Evolutionary conservation across 805 yeast genomes (phyloP).

Genomic region (Zygosaccharomyces kombuchaensis): DNA sequence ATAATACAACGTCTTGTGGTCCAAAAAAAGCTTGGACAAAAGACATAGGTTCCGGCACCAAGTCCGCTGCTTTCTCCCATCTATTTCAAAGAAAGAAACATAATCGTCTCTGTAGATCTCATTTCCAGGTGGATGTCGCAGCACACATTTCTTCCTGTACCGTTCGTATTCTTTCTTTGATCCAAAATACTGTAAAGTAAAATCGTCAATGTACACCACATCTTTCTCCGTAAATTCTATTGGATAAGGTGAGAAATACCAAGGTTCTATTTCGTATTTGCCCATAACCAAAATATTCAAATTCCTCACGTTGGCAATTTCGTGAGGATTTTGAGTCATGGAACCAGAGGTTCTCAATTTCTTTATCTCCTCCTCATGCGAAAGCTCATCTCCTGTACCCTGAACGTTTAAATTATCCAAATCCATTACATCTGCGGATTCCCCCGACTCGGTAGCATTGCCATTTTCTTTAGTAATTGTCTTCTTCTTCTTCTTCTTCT

Average conservation of each 20-base stretch:
- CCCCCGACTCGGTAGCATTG: slow-evolving; percentile 28
- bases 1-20: slow-evolving; percentile 93
- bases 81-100: slow-evolving; percentile 94
- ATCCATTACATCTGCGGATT: slow-evolving; percentile 67
- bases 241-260: slow-evolving; percentile 99
- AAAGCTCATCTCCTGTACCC: slow-evolving; percentile 64
- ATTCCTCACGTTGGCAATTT: slow-evolving; percentile 87
- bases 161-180: slow-evolving; percentile 88
- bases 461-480: slow-evolving; percentile 25
- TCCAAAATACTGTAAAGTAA: slow-evolving; percentile 82
- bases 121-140: slow-evolving; percentile 97
- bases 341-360: slow-evolving; percentile 93
- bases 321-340: slow-evolving; percentile 86
- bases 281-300: slow-evolving; percentile 77
- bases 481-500: slow-evolving; percentile 35
- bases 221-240: slow-evolving; percentile 91
- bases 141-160: slow-evolving; percentile 78
- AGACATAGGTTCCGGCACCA: slow-evolving; percentile 97
- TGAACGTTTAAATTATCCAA: slow-evolving; percentile 81
- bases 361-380: slow-evolving; percentile 88
- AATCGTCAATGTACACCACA: slow-evolving; percentile 85
- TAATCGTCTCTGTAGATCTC: slow-evolving; percentile 91
- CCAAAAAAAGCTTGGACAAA: slow-evolving; percentile 83
- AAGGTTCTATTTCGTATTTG: slow-evolving; percentile 88
- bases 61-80: slow-evolving; percentile 91